Evolutionary conservation across 208 protist species (phyloP).

Genomic region (Histomonas meleagridis): DNA sequence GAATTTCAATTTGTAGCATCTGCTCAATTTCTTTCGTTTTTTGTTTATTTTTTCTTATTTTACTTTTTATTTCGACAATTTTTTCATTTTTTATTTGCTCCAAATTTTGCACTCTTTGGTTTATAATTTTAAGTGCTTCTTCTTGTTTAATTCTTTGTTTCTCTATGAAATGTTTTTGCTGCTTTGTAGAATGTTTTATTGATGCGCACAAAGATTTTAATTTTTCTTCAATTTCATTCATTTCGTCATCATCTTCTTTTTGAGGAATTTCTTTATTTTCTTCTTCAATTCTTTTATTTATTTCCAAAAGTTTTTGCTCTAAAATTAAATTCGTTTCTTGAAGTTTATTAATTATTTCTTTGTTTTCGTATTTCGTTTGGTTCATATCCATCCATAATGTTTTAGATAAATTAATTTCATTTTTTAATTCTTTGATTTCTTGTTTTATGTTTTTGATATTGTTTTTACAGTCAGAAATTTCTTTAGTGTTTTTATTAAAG

Average conservation of each 20-base stretch:
- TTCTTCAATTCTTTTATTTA: neutral
- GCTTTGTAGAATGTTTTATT: neutral
- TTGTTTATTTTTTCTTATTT: neutral
- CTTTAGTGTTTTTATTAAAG: neutral
- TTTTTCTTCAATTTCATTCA: neutral
- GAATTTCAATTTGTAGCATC: too few relatives aligned
- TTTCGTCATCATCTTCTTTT: neutral
- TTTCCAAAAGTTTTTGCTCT: neutral
- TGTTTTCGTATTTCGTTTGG: neutral
- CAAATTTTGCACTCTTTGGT: neutral
- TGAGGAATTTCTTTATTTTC: neutral
- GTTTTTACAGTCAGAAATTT: neutral
- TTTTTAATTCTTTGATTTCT: neutral
- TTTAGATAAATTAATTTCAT: neutral
- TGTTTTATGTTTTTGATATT: neutral
- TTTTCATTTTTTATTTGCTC: neutral
- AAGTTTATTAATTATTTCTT: neutral
- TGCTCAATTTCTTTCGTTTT: slow-evolving; percentile 13
- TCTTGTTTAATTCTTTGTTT: neutral
- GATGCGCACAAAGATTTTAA: neutral
- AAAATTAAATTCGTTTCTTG: neutral
- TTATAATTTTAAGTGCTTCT: neutral
- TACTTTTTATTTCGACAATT: neutral
- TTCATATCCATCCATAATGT: neutral
- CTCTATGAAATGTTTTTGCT: neutral